A percentile compares a stretch with the other conserved stretches of the same genome.
phyloP scores from a whole-genome alignment of 345 rosid species.

The Rhodomyrtus tomentosa region DNA sequence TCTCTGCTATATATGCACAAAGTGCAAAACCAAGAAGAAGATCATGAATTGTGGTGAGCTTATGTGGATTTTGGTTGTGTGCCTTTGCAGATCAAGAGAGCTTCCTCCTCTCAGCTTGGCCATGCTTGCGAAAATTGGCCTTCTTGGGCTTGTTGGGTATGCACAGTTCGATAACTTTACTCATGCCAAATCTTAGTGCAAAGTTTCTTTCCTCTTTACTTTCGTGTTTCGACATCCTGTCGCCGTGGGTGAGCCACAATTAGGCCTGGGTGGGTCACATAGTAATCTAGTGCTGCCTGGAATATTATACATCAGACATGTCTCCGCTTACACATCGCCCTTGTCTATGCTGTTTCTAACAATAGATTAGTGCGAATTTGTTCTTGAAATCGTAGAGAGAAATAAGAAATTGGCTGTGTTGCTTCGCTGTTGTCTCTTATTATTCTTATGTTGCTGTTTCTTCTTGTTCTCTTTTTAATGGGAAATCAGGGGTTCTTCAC shows the following conservation, averaged over 20 bases:
- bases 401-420: neutral
- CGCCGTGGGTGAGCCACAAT: neutral
- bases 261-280: neutral
- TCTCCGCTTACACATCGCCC: rapidly evolving
- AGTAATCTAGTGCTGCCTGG: neutral
- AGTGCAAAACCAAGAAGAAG: neutral
- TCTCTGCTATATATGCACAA: neutral
- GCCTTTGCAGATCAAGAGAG: neutral
- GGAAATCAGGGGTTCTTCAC: neutral
- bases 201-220: neutral
- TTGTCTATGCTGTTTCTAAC: neutral
- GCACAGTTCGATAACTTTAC: neutral
- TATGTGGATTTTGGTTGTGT: neutral
- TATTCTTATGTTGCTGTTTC: neutral
- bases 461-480: neutral
- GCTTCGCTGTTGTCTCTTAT: neutral
- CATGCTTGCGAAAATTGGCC: neutral
- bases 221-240: neutral
- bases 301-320: neutral
- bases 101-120: neutral
- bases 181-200: neutral
- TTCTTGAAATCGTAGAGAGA: neutral
- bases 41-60: neutral
- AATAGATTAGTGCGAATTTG: neutral
- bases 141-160: neutral